Percentiles rank a stretch among this genome's conserved stretches.
These are phyloP conservation scores for Phlebiopsis flavidoalba DNA, from an alignment of 768 basidiomycete species.

Conservation along the genomic window DNA sequence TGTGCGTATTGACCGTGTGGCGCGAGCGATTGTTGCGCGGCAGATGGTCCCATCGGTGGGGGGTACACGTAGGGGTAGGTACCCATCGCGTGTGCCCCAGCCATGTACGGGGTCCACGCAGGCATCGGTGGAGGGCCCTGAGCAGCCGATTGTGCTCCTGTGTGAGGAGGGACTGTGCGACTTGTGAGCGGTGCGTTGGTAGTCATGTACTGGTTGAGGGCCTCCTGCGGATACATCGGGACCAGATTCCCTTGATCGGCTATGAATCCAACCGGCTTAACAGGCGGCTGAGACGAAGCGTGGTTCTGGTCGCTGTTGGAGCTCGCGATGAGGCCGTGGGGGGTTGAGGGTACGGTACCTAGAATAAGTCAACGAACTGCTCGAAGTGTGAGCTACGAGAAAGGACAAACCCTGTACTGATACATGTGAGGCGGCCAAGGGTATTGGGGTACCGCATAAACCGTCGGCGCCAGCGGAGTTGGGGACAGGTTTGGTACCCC, in stretches of 20 bases:
- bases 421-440: not conserved
- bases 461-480: not conserved
- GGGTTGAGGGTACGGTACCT: not conserved
- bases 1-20: not conserved
- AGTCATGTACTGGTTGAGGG: slow-evolving; percentile 64
- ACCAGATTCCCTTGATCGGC: slow-evolving; percentile 70
- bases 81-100: slow-evolving; percentile 2
- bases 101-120: not conserved
- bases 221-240: slow-evolving; percentile 66
- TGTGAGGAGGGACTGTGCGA: slow-evolving; percentile 17
- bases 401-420: not conserved
- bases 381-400: not conserved
- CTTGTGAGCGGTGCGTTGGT: slow-evolving; percentile 25
- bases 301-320: not conserved
- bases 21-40: not conserved
- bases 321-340: not conserved
- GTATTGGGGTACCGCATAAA: not conserved
- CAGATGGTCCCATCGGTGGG: not conserved
- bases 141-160: not conserved
- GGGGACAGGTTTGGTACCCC: not conserved
- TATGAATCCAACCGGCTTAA: slow-evolving; percentile 63
- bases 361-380: not conserved
- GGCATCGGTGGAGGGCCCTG: not conserved
- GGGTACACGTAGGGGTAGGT: slow-evolving; percentile 10
- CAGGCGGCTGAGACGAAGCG: slow-evolving; percentile 5